Base-by-base conservation (phyloP, 1,284 basidiomycete species). In the Ustilago loliicola region DNA sequence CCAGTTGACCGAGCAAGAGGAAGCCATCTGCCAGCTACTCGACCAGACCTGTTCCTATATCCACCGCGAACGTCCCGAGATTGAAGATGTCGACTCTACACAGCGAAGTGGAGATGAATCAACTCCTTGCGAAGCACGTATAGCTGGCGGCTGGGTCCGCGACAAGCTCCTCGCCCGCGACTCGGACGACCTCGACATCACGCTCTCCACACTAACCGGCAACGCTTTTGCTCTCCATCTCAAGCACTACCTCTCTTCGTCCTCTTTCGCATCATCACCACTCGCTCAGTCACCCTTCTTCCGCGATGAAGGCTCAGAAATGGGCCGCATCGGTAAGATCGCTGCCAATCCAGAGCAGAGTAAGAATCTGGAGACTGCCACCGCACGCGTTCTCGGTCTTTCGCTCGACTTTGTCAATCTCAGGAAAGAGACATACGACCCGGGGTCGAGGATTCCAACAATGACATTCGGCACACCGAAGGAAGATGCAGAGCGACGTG, bases 361-460 rank as follows among this genome's bases (percentile, higher is more conserved):
- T 63, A 99, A 99, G 87, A 97, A 98, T 87, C 90, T 99, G 38
- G 96, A 99, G 87, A 98, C 97, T 0, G 96, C 95, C 0, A 93
- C 93, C n/a, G 93, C 95, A 34, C 91, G 90, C 34, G 89, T 99
- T 29, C 89, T 95, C 56, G 95, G 91, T 2, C 88, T 94, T 53
- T 94, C 95, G 67, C 89, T 99, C 60, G 97, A 99, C 87, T 93
- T 98, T 82, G 97, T 99, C 13, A 98, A 98, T 84, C 88, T 99
- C 54, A 89, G 97, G 66, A 97, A 98, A 87, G 94, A 93, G 78
- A 83, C 84, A n/a, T 99, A 99, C 87, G 91, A 94, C 0, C 90
- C 91, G 42, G 89, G 91, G 58, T 96, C 93, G 86, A 90, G 97
- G 1, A 99, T 99, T 61, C 97, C 97, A 0, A 92, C 91, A 0